Base-by-base conservation (phyloP, 2,329 filamentous ascomycete species). In the Penicillium sp. region DNA sequence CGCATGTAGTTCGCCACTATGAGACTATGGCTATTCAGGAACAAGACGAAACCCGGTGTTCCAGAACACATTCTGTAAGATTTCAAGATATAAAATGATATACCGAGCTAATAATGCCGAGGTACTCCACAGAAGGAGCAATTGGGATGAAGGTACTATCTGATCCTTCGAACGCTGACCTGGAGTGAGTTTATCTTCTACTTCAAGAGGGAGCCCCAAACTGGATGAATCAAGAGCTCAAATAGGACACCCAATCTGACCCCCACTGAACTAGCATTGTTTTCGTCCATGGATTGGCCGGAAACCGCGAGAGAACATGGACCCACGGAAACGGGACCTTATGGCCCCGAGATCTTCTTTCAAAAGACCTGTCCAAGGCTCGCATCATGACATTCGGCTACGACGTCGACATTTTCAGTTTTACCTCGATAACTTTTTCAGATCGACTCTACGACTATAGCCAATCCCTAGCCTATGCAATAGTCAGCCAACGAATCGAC, bases 271-370 rank as follows among this genome's bases (percentile, higher is more conserved):
- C 16, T 32, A 55, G 53, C 20, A 42, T 55, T 10, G 5, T 55
- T 6, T 52, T 55, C 5, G 29, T 55, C 2, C 53, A 55, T 6
- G 53, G 53, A 14, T 37, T 55, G 3, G 42, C 53, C 2, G 40
- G 34, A n/a, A 46, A 55, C 29, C 53, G 53, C 2, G 42, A 45
- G 20, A 46, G 24, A 40, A 55, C 53, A 24, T 55, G 53, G 53
- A 46, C 34, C 11, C 48, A 55, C 14, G 44, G 61, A 46, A 68
- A 68, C 20, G 64, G 61, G 31, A 67, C 57, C 9, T 62, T 68
- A 40, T 69, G 66, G 66, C 66, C 66, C 7, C 53, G 56, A 22
- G 66, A 69, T 29, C 61, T 61, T 11, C 63, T 69, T 2, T 57
- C 65, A 7, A 56, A 40, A 0, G 53, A 55, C 29, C 37, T 55